Percentiles rank a stretch among this genome's conserved stretches.
Evolutionary conservation across 768 basidiomycete species (phyloP).

Genomic region (Lyophyllum semitale): DNA sequence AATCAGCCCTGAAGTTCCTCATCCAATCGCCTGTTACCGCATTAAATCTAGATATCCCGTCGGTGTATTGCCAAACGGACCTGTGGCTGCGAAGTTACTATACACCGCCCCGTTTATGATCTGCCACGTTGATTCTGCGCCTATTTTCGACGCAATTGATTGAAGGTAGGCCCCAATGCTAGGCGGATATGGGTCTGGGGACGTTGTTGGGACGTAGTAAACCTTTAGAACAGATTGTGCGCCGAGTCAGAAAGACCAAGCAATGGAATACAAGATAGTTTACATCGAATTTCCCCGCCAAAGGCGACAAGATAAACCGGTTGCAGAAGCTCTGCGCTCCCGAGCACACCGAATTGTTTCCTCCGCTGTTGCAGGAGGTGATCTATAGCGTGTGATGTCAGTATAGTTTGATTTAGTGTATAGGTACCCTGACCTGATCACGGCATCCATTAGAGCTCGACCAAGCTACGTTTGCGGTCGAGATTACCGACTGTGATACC

Average conservation of each 20-base stretch:
- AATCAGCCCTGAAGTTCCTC: conserved; percentile 45
- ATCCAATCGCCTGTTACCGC: conserved; percentile 58
- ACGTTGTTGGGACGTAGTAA: conserved; percentile 50
- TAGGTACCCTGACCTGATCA: conserved; percentile 37
- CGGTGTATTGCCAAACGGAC: conserved; percentile 22
- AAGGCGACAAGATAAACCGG: conserved; percentile 50
- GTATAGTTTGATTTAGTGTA: not conserved
- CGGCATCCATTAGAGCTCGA: conserved; percentile 47
- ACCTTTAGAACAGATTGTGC: conserved; percentile 27
- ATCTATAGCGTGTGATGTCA: conserved; percentile 36
- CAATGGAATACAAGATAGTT: not conserved
- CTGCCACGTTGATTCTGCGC: conserved; percentile 46
- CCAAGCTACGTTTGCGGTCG: conserved; percentile 45
- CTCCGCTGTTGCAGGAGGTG: conserved; percentile 48
- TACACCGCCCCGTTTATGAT: conserved; percentile 44
- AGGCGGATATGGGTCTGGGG: conserved; percentile 55
- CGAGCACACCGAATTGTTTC: conserved; percentile 53
- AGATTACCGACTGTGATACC: conserved; percentile 43
- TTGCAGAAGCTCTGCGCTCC: conserved; percentile 62
- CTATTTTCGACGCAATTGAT: conserved; percentile 37
- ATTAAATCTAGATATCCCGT: not conserved
- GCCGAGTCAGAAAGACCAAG: not conserved
- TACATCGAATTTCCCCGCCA: conserved; percentile 58
- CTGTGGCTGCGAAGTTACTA: conserved; percentile 49
- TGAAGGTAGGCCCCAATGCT: conserved; percentile 33